phyloP scores from a whole-genome alignment of 805 yeast species.

The Komagataella pseudopastoris region DNA sequence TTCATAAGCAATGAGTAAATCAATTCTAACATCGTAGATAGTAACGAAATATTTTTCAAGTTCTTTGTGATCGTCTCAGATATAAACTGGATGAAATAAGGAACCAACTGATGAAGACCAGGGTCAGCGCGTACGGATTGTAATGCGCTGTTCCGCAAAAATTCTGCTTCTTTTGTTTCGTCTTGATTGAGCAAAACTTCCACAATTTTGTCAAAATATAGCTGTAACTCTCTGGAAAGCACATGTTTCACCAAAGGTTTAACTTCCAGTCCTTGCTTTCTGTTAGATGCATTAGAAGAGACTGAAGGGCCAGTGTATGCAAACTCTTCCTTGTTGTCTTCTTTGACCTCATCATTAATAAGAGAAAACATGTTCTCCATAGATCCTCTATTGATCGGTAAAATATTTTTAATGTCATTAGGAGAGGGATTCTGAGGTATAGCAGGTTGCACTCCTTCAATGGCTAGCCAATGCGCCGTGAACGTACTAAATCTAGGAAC shows the following conservation, averaged over 20 bases:
- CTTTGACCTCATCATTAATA: constrained; percentile 28
- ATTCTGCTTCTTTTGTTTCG: constrained; percentile 31
- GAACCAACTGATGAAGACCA: constrained; percentile 92
- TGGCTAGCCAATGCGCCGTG: constrained; percentile 95
- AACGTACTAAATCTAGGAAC: constrained; percentile 88
- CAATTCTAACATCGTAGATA: constrained; percentile 81
- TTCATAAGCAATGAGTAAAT: constrained; percentile 76
- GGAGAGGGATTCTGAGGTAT: constrained; percentile 92
- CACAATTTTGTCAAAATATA: constrained; percentile 84
- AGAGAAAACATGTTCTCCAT: constrained; percentile 47
- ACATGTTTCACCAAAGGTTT: constrained; percentile 93
- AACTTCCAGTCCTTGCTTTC: constrained; percentile 41
- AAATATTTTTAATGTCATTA: constrained; percentile 62
- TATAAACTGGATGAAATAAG: constrained; percentile 89
- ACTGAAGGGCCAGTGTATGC: constrained; percentile 9
- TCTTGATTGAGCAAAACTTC: constrained; percentile 52
- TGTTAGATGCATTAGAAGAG: constrained; percentile 3
- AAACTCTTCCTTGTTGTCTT: constrained; percentile 8
- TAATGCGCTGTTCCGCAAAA: constrained; percentile 66
- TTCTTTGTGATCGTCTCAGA: constrained; percentile 92
- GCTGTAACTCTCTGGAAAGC: constrained; percentile 82
- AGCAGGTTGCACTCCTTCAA: constrained; percentile 97
- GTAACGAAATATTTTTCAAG: constrained; percentile 51
- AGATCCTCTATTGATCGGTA: constrained; percentile 77
- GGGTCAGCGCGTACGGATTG: constrained; percentile 82